Evolutionary conservation across 371 early-diverging fungal genomes (phyloP), one percentile per base, ranked within the genome.

Genomic region (Rhizomucor pusillus): DNA sequence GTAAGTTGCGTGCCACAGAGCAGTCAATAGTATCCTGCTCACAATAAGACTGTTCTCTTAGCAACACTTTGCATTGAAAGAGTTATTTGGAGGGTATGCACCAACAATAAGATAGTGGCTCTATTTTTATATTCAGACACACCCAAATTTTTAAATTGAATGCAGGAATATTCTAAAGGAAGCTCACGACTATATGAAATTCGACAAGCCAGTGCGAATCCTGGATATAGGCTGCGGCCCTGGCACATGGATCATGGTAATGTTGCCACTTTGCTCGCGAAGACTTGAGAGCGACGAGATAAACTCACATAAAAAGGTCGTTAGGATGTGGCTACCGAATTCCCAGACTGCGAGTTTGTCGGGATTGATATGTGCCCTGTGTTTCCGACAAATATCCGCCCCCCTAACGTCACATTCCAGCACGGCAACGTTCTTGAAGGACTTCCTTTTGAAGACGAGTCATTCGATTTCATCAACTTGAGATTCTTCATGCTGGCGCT

Each of bases 391-490:
- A 60, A 63, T 16, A 78, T 75, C 43, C 55, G 66, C 47, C 79
- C 81, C 33, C 60, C 63, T 16, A 80, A 80, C 43, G 75, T 72
- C 3, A 56, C 58, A 36, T 80, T 80, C 45, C 56, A 68, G 36
- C 52, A 63, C 3, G 78, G 65, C 18, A 76, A 86, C 59, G 69
- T 74, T 0, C 44, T 75, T 20, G 67, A 78, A 19, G 60, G 77
- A 13, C 68, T 86, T 6, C 81, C 80, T 6, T 86, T 82, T 57
- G 59, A 73, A 10, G 80, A 84, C 54, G 63, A 79, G 36, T 70
- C 78, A 0, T 85, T 85, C 62, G 86, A 85, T 54, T 75, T 81
- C 59, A 71, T 84, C 16, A 68, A 82, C 54, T 62, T 81, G 43
- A 63, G 86, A 18, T 63, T 84, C 29, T 75, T 82, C 58, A 72